A percentile compares a stretch with the other conserved stretches of the same genome.
Evolutionary conservation across 768 basidiomycete genomes (phyloP).

Genomic region (Dacryopinax spathularia): DNA sequence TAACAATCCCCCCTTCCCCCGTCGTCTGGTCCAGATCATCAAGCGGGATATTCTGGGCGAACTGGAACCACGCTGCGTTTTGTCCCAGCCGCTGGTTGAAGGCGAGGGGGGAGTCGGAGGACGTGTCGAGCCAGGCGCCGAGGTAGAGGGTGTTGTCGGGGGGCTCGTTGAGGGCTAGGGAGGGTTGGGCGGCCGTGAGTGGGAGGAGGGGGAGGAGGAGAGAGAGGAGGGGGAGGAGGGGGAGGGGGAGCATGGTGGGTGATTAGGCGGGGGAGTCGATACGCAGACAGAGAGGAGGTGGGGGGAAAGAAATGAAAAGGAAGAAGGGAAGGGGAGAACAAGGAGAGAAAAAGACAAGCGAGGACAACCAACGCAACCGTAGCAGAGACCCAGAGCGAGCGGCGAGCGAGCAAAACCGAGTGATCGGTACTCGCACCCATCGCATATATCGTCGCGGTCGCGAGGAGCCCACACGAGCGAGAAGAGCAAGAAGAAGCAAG

Average conservation of each 20-base stretch:
- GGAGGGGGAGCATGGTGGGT: neutral
- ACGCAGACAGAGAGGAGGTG: neutral
- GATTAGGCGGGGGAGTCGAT: neutral
- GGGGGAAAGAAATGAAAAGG: neutral
- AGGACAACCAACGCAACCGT: no score
- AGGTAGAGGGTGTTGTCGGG: constrained; percentile 3
- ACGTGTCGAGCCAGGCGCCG: neutral
- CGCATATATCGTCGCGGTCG: no score
- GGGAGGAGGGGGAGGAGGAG: neutral
- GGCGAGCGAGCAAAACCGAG: no score
- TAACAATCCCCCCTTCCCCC: neutral
- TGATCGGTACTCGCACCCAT: no score
- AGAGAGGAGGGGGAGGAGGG: neutral
- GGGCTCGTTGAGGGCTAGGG: neutral
- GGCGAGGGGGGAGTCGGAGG: neutral
- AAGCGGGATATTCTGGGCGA: neutral
- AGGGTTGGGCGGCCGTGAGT: neutral
- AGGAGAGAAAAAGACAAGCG: no score
- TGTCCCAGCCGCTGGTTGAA: neutral
- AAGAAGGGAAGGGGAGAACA: no score
- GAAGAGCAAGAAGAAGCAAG: no score
- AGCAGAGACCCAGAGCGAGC: no score
- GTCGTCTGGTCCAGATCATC: neutral
- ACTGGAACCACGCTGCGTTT: neutral
- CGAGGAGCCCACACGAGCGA: no score